Percentiles rank a stretch among this genome's conserved stretches.
phyloP scores from a whole-genome alignment of 495 filamentous ascomycete genomes.

The Annulohypoxylon nitens region DNA sequence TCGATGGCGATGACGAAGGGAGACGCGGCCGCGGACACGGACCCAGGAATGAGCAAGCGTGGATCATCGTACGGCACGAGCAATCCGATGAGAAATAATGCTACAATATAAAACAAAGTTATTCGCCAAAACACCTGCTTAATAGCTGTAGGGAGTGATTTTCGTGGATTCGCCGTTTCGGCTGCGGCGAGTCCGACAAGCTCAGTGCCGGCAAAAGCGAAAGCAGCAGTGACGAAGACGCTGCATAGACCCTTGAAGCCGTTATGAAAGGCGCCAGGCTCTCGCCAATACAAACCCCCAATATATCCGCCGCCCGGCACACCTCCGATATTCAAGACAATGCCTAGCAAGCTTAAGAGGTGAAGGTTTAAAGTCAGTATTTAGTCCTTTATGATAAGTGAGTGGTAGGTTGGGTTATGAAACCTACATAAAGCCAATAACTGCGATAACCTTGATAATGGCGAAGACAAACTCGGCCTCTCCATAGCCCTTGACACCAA shows the following conservation, averaged over 20 bases:
- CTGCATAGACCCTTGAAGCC: conserved; percentile 96
- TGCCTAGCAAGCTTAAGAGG: conserved; percentile 74
- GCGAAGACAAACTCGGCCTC: conserved; percentile 94
- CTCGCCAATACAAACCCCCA: conserved; percentile 83
- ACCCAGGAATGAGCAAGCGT: conserved; percentile 71
- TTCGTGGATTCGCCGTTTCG: conserved; percentile 87
- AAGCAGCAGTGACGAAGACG: conserved; percentile 93
- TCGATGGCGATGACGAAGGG: conserved; percentile 92
- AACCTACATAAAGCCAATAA: conserved; percentile 87
- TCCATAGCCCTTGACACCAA: conserved; percentile 88
- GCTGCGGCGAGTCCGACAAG: conserved; percentile 92
- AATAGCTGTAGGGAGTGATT: conserved; percentile 85
- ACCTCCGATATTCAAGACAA: conserved; percentile 84
- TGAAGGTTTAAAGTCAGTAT: conserved; percentile 38
- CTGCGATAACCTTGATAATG: conserved; percentile 85
- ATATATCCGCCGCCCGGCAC: conserved; percentile 81
- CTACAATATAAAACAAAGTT: conserved; percentile 85
- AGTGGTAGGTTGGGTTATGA: conserved; percentile 24
- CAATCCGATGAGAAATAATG: conserved; percentile 78
- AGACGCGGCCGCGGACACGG: conserved; percentile 71
- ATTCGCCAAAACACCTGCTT: conserved; percentile 99
- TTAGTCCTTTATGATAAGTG: not conserved
- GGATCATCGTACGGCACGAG: conserved; percentile 77
- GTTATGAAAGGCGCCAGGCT: conserved; percentile 89
- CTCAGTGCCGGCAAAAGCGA: conserved; percentile 93